Percentiles rank a stretch among this genome's conserved stretches.
phyloP scores from a whole-genome alignment of 768 basidiomycete genomes.

The Leccinum ochraceum region DNA sequence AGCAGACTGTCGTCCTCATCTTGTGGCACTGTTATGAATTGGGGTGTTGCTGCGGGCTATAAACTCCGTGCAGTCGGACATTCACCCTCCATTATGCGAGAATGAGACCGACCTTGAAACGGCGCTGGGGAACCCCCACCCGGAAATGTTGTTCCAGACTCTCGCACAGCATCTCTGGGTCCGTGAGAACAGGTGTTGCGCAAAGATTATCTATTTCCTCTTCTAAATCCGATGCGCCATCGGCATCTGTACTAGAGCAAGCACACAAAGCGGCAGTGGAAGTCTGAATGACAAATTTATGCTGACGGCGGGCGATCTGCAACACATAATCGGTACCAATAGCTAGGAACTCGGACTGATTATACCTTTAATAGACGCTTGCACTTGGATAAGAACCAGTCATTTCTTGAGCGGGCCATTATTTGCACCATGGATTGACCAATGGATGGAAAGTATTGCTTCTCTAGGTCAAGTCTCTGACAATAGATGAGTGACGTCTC shows the following conservation, averaged over 20 bases:
- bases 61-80: constrained; percentile 8
- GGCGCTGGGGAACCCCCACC: constrained; percentile 40
- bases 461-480: constrained; percentile 63
- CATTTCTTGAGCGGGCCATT: constrained; percentile 51
- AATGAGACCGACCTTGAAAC: constrained; percentile 46
- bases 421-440: constrained; percentile 52
- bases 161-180: constrained; percentile 41
- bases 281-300: constrained; percentile 29
- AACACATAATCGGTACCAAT: constrained; percentile 16
- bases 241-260: constrained; percentile 12
- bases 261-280: constrained; percentile 32
- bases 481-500: constrained; percentile 1
- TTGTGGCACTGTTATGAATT: constrained; percentile 9
- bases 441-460: constrained; percentile 47
- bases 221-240: constrained; percentile 8
- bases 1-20: constrained; percentile 30
- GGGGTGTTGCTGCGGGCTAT: constrained; percentile 20
- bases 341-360: neutral
- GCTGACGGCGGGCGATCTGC: constrained; percentile 27
- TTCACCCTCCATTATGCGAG: constrained; percentile 1
- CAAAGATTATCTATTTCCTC: constrained; percentile 13
- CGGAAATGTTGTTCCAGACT: constrained; percentile 48
- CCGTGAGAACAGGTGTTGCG: constrained; percentile 23
- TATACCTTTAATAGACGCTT: constrained; percentile 49
- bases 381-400: constrained; percentile 46